phyloP scores from a whole-genome alignment of 495 filamentous ascomycete species.

The Aspergillus haitiensis region DNA sequence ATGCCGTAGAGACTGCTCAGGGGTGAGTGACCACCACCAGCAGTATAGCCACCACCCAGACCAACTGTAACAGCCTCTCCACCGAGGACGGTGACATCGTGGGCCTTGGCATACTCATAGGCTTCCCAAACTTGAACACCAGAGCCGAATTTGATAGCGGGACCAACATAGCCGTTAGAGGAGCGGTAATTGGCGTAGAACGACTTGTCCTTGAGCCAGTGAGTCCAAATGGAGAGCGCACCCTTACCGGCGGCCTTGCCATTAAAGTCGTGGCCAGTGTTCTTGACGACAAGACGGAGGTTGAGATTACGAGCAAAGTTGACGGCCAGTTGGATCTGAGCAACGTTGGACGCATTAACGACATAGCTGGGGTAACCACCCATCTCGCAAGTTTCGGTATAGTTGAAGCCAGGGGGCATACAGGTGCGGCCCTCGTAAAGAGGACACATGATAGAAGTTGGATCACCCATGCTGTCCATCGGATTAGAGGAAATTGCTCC shows the following conservation, averaged over 20 bases:
- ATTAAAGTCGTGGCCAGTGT: constrained; percentile 68
- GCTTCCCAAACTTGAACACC: constrained; percentile 55
- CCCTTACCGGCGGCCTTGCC: constrained; percentile 60
- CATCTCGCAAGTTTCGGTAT: constrained; percentile 48
- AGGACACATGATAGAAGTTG: constrained; percentile 47
- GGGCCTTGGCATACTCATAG: constrained; percentile 46
- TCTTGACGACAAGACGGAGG: constrained; percentile 64
- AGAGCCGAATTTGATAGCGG: constrained; percentile 57
- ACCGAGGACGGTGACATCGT: constrained; percentile 52
- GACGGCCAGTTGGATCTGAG: constrained; percentile 59
- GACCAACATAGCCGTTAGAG: constrained; percentile 42
- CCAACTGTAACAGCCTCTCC: constrained; percentile 48
- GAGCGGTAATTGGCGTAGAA: constrained; percentile 39
- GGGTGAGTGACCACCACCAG: constrained; percentile 44
- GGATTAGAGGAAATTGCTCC: neutral
- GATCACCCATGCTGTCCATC: constrained; percentile 31
- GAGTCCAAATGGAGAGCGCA: constrained; percentile 61
- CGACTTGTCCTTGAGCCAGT: constrained; percentile 51
- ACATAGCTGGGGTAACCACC: constrained; percentile 60
- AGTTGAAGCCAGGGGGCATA: constrained; percentile 33
- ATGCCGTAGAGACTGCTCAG: constrained; percentile 29
- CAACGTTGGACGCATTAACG: constrained; percentile 55
- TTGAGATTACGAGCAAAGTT: constrained; percentile 62
- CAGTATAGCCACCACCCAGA: constrained; percentile 43
- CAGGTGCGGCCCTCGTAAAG: constrained; percentile 44